Conservation (phyloP, 1,139 yeast genomes). For the Candida sanyaensis region DNA sequence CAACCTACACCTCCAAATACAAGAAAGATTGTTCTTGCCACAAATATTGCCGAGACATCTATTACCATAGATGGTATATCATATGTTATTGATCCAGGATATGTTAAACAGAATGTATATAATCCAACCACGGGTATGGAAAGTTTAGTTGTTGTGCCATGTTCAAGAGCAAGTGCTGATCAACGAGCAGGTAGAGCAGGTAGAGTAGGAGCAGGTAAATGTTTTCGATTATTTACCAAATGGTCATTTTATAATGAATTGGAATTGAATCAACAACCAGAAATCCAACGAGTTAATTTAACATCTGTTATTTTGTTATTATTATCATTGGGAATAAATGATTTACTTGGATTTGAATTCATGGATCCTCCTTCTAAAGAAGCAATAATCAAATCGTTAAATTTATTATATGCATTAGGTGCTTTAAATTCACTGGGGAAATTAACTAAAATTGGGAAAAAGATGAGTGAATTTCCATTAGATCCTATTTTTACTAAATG, state of each 20-base stretch:
- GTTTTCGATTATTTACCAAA: conserved; percentile 93
- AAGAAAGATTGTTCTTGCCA: conserved; percentile 86
- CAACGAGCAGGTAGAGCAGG: conserved; percentile 99
- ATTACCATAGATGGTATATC: conserved; percentile 97
- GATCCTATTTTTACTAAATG: conserved; percentile 87
- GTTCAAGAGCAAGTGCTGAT: conserved; percentile 95
- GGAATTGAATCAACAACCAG: conserved; percentile 95
- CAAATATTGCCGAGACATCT: conserved; percentile 97
- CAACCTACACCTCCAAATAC: conserved; percentile 82
- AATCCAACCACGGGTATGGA: conserved; percentile 96
- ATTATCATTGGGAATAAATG: conserved; percentile 92
- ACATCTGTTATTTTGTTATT: conserved; percentile 91
- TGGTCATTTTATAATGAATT: conserved; percentile 88
- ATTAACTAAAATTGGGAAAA: conserved; percentile 82
- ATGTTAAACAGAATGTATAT: conserved; percentile 93
- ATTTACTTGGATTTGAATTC: conserved; percentile 94
- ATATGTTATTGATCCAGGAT: conserved; percentile 97
- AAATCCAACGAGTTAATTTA: conserved; percentile 85
- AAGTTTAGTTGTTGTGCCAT: conserved; percentile 90
- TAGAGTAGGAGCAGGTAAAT: conserved; percentile 98
- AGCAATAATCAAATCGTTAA: conserved; percentile 98
- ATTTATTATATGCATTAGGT: conserved; percentile 85
- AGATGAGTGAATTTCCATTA: conserved; percentile 90
- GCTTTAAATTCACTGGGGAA: conserved; percentile 94
- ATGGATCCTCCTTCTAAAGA: conserved; percentile 99